A percentile compares a stretch with the other conserved stretches of the same genome.
These are phyloP conservation scores for Tagetes patula DNA, from an alignment of 129 eudicot species.

Conservation along the genomic window DNA sequence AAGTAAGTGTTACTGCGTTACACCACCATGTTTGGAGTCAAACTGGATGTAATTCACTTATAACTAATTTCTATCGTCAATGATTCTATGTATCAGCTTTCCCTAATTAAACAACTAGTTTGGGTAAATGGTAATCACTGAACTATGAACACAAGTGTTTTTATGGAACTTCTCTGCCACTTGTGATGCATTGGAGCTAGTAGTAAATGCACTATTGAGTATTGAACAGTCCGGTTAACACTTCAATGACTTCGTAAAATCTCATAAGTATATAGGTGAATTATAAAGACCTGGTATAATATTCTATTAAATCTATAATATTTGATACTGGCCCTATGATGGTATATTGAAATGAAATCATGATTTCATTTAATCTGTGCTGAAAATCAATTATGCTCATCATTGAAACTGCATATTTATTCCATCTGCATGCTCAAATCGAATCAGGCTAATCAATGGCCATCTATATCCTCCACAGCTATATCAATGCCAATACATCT, in stretches of 20 bases:
- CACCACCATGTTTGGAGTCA: background rate
- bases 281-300: slow-evolving; percentile 1
- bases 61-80: background rate
- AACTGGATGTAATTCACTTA: slow-evolving; percentile 1
- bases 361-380: background rate
- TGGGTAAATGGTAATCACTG: slow-evolving; percentile 12
- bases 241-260: background rate
- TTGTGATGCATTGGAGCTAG: background rate
- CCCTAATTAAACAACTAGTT: background rate
- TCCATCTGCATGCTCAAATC: slow-evolving; percentile 11
- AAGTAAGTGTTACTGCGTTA: background rate
- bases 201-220: background rate
- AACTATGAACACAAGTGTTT: background rate
- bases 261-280: background rate
- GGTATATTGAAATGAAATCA: background rate
- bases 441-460: background rate
- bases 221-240: background rate
- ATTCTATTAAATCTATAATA: slow-evolving; percentile 1
- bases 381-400: background rate
- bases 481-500: slow-evolving; percentile 1
- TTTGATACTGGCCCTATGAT: background rate
- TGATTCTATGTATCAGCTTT: background rate
- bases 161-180: background rate
- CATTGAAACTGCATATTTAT: background rate
- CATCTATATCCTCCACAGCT: background rate